phyloP scores from a whole-genome alignment of 1,284 basidiomycete genomes.

The Naganishia albida region DNA sequence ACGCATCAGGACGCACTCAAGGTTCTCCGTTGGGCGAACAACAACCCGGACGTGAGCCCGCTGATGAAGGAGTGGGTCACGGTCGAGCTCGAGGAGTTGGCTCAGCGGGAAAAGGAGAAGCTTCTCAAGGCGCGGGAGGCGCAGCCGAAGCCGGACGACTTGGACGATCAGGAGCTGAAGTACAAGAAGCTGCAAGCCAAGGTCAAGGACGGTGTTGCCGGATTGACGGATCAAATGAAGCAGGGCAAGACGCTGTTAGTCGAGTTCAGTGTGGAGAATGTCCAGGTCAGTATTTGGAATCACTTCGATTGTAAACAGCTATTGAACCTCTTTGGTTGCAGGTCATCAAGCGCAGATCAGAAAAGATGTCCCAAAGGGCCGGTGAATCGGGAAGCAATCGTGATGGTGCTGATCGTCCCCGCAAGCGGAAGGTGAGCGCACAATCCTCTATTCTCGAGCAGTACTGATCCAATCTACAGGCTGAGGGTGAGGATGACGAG shows the following conservation, averaged over 20 bases:
- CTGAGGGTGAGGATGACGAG: slow-evolving; percentile 42
- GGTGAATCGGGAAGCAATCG: slow-evolving; percentile 19
- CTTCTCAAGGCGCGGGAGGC: slow-evolving; percentile 56
- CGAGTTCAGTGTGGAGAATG: slow-evolving; percentile 92
- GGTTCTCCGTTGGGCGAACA: slow-evolving; percentile 91
- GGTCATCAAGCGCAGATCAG: slow-evolving; percentile 52
- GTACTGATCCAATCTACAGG: slow-evolving; percentile 29
- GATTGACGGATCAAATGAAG: slow-evolving; percentile 46
- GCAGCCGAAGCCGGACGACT: slow-evolving; percentile 52
- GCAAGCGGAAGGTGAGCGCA: slow-evolving; percentile 37
- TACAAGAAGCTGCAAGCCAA: slow-evolving; percentile 55
- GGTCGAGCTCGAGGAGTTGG: slow-evolving; percentile 70
- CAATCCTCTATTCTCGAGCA: background rate
- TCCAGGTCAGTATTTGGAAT: slow-evolving; percentile 63
- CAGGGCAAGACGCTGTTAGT: slow-evolving; percentile 71
- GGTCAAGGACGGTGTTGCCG: slow-evolving; percentile 43
- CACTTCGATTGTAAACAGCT: background rate
- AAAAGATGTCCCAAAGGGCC: slow-evolving; percentile 42
- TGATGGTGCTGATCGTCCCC: slow-evolving; percentile 16
- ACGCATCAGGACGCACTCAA: slow-evolving; percentile 85
- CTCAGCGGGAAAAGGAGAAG: slow-evolving; percentile 62
- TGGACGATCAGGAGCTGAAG: slow-evolving; percentile 52
- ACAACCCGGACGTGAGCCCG: slow-evolving; percentile 66
- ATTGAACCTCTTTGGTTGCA: slow-evolving; percentile 25
- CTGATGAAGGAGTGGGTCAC: slow-evolving; percentile 81